These are phyloP conservation scores for Boletus semigastroideus DNA, from an alignment of 1,284 basidiomycete genomes.

Conservation along the genomic window DNA sequence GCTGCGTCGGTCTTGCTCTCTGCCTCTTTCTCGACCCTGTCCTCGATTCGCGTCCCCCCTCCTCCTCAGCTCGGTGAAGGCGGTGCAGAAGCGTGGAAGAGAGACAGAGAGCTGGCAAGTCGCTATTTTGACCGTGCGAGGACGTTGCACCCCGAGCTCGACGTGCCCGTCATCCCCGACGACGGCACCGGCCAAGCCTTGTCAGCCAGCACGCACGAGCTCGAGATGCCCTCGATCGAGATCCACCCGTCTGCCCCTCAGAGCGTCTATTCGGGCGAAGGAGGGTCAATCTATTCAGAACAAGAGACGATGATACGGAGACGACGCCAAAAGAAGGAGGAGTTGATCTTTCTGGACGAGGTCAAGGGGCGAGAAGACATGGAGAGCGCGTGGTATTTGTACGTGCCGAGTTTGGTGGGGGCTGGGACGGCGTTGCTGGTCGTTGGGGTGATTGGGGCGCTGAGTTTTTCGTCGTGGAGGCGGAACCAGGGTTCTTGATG, in stretches of 20 bases:
- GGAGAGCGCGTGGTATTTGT: conserved; percentile 73
- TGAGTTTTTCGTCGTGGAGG: conserved; percentile 76
- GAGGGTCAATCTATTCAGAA: conserved; percentile 35
- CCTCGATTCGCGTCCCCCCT: conserved; percentile 64
- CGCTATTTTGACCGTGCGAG: conserved; percentile 70
- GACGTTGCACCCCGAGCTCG: conserved; percentile 54
- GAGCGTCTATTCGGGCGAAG: conserved; percentile 33
- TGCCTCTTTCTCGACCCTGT: conserved; percentile 68
- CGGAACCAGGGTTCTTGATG: conserved; percentile 57
- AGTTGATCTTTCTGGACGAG: conserved; percentile 47
- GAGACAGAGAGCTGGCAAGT: conserved; percentile 64
- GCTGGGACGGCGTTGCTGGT: conserved; percentile 77
- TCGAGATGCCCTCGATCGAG: conserved; percentile 65
- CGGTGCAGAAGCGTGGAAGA: conserved; percentile 65
- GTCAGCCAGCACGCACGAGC: conserved; percentile 36
- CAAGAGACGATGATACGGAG: conserved; percentile 40
- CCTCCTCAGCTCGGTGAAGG: conserved; percentile 47
- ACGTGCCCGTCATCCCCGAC: conserved; percentile 62
- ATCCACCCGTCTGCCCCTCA: conserved; percentile 38
- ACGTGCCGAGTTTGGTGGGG: conserved; percentile 71
- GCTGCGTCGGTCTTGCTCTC: conserved; percentile 64
- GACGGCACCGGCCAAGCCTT: conserved; percentile 37
- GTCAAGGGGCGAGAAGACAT: conserved; percentile 50
- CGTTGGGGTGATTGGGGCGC: conserved; percentile 69
- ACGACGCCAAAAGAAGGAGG: conserved; percentile 51